These are phyloP conservation scores for Pyrus betulifolia DNA, from an alignment of 306 rosid species.

Conservation along the genomic window DNA sequence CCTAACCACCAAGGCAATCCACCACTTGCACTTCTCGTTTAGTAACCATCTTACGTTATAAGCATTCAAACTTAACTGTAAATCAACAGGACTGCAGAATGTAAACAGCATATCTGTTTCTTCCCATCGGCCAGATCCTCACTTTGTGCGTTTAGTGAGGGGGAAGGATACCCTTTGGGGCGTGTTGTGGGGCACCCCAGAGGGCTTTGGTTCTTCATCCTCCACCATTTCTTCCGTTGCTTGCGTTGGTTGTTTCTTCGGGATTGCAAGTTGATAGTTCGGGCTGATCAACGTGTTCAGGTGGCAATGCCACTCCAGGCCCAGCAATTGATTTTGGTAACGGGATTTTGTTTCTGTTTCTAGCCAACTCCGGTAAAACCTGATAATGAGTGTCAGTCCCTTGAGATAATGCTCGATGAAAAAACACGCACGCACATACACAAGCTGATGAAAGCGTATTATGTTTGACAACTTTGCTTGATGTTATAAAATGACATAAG, in stretches of 20 bases:
- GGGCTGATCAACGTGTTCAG: slow-evolving; percentile 68
- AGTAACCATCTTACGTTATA: not conserved
- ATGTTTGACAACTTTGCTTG: not conserved
- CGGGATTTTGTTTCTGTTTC: slow-evolving; percentile 72
- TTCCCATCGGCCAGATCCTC: not conserved
- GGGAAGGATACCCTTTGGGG: slow-evolving; percentile 76
- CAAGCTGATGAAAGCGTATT: not conserved
- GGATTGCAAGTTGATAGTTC: slow-evolving; percentile 69
- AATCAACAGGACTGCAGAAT: not conserved
- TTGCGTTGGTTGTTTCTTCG: slow-evolving; percentile 58
- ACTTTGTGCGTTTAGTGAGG: slow-evolving; percentile 52
- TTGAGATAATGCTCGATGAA: not conserved
- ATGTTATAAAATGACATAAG: not conserved
- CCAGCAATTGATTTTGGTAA: slow-evolving; percentile 59
- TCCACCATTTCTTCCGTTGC: slow-evolving; percentile 65
- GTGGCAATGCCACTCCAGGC: slow-evolving; percentile 69
- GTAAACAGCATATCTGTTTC: not conserved
- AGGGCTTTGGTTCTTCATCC: slow-evolving; percentile 46
- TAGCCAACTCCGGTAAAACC: slow-evolving; percentile 77
- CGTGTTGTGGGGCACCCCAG: slow-evolving; percentile 48
- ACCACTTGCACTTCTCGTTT: no score
- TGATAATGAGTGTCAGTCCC: slow-evolving; percentile 9
- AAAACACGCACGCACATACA: not conserved
- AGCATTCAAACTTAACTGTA: not conserved
- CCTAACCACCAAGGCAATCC: no score